Evolutionary conservation across 768 basidiomycete species (phyloP).

Genomic region (Cantharellus anzutake): DNA sequence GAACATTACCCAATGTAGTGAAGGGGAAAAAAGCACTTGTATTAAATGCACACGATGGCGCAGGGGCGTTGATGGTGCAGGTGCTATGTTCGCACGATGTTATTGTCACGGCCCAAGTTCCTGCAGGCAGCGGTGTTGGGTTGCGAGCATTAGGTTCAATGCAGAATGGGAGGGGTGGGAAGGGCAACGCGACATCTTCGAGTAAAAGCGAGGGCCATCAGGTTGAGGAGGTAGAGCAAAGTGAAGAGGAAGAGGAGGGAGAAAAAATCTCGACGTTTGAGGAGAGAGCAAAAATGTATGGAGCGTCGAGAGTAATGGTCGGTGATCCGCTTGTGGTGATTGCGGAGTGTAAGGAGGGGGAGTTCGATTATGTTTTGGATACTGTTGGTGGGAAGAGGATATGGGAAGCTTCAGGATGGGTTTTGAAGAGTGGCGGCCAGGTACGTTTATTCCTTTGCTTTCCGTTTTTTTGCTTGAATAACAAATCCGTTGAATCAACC

Average conservation of each 20-base stretch:
- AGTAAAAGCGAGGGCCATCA: constrained; percentile 28
- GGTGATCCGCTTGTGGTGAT: not conserved
- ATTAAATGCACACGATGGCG: constrained; percentile 52
- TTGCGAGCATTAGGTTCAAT: too few relatives aligned
- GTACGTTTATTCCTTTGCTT: constrained; percentile 9
- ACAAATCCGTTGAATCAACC: not conserved
- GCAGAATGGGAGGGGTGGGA: constrained; percentile 22
- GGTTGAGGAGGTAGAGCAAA: constrained; percentile 13
- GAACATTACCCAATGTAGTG: constrained; percentile 31
- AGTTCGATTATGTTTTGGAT: constrained; percentile 69
- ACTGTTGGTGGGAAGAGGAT: constrained; percentile 63
- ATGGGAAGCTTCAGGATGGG: constrained; percentile 48
- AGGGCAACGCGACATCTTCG: constrained; percentile 16
- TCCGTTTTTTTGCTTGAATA: not conserved
- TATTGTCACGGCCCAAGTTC: constrained; percentile 55
- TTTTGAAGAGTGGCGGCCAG: constrained; percentile 30
- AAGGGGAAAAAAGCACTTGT: constrained; percentile 34
- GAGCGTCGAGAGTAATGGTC: not conserved
- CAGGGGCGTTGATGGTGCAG: constrained; percentile 59
- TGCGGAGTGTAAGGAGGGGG: not conserved
- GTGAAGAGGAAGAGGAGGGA: constrained; percentile 4
- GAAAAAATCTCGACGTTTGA: not conserved
- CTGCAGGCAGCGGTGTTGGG: constrained; percentile 32
- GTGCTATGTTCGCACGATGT: constrained; percentile 55
- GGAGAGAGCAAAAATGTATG: constrained; percentile 1